Base-by-base conservation (phyloP, 768 basidiomycete genomes). In the Tylopilus plumbeoviolaceoides region DNA sequence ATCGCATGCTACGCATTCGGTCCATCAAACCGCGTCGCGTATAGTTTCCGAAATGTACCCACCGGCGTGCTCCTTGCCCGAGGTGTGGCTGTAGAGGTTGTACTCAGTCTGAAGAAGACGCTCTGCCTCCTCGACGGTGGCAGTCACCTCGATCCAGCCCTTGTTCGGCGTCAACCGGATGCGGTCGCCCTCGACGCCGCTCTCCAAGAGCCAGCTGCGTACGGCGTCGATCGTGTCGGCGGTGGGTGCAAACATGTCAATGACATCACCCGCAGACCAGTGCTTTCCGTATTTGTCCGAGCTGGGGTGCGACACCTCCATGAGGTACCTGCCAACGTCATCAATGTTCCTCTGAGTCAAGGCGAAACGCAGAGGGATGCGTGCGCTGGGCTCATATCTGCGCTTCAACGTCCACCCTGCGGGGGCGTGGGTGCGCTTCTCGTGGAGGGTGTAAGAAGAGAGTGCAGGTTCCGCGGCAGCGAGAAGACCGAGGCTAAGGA, bases 321-420 rank as follows among this genome's bases (percentile, higher is more conserved):
- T 30, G 28, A 30, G 28, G 28, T 30, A 30, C 3, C 7, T 30
- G 28, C 58, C 64, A 30, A 72, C 56, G 20, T 48, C 46, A 21
- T 67, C 44, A 9, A 70, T 33, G 54, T 71, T 70, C 14, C 45
- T 53, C 58, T 73, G 72, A 25, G 55, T 59, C 49, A 73, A 57
- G 15, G 71, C 64, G 40, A 72, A 60, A 14, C 60, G 61, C 10
- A 73, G 21, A 7, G 64, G 69, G 12, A 73, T 54, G 9, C 41
- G 48, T 17, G 64, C 55, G 21, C 68, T 60, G 9, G 73, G 55
- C 5, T 69, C 65, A 41, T 74, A 70, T 30, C 28, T 21, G 39
- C 71, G 65, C 27, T 72, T 70, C 15, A 69, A 55, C 12, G 67
- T 56, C 78, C 78, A 81, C 5, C 62, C 63, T 1, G 45, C 2